Conservation (phyloP, 805 yeast genomes). For the Candida manassasensis region DNA sequence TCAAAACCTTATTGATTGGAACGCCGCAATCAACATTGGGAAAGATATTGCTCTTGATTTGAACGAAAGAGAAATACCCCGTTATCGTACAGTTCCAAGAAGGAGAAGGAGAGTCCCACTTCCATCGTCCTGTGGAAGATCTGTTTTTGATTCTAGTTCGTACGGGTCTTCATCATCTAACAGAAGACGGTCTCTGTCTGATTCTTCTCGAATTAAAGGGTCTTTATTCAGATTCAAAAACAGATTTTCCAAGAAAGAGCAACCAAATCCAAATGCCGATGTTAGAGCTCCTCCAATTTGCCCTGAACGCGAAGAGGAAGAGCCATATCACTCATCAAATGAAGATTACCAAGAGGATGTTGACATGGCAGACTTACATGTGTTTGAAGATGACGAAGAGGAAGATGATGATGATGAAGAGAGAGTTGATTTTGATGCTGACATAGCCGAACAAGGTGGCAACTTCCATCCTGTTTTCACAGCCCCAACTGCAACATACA, state of each 20-base stretch:
- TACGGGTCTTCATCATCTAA: neutral
- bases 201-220: neutral
- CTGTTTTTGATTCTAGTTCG: neutral
- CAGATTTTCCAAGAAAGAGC: neutral
- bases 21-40: slow-evolving; percentile 65
- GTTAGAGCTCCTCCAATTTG: slow-evolving; percentile 1
- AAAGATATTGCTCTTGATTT: slow-evolving; percentile 78
- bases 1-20: slow-evolving; percentile 75
- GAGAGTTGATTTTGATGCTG: slow-evolving; percentile 9
- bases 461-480: slow-evolving; percentile 6
- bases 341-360: slow-evolving; percentile 27
- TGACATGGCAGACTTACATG: slow-evolving; percentile 23
- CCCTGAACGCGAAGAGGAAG: slow-evolving; percentile 10
- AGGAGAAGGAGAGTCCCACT: slow-evolving; percentile 44
- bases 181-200: neutral
- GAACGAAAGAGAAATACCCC: slow-evolving; percentile 65
- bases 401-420: slow-evolving; percentile 10
- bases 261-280: slow-evolving; percentile 2
- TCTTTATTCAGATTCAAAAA: neutral
- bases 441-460: slow-evolving; percentile 8
- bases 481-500: slow-evolving; percentile 3
- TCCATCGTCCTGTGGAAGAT: neutral
- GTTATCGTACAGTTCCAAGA: slow-evolving; percentile 76
- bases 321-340: slow-evolving; percentile 10
- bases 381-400: slow-evolving; percentile 22